A percentile compares a stretch with the other conserved stretches of the same genome.
These are phyloP conservation scores for Gynostemma pentaphyllum DNA, from an alignment of 306 rosid genomes.

Conservation along the genomic window DNA sequence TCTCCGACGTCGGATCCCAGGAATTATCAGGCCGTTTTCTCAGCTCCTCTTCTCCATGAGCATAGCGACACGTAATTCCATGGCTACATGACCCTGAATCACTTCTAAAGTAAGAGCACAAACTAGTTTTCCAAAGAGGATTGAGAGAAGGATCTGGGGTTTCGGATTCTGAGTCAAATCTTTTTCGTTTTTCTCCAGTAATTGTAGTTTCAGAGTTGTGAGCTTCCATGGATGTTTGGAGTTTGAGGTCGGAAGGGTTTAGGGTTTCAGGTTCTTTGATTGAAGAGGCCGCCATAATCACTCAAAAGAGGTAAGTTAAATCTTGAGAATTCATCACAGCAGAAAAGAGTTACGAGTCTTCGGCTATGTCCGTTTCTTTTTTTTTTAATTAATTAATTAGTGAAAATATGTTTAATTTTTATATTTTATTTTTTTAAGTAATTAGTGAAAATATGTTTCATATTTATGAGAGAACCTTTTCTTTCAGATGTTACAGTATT, in stretches of 20 bases:
- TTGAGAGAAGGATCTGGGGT: constrained; percentile 23
- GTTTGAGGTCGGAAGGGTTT: constrained; percentile 18
- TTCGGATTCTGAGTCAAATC: constrained; percentile 25
- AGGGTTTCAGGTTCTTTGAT: constrained; percentile 27
- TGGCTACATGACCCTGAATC: constrained; percentile 52
- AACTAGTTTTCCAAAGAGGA: constrained; percentile 81
- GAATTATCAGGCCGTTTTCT: constrained; percentile 74
- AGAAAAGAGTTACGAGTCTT: too few relatives aligned
- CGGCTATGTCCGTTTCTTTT: too few relatives aligned
- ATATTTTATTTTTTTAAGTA: too few relatives aligned
- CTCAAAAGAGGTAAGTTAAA: not conserved
- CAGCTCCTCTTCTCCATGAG: constrained; percentile 81
- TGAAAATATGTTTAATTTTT: too few relatives aligned
- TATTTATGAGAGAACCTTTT: too few relatives aligned
- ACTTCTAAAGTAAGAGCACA: constrained; percentile 80
- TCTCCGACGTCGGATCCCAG: constrained; percentile 93
- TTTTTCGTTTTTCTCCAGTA: constrained; percentile 49
- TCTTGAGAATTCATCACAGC: not conserved
- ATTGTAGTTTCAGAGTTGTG: constrained; percentile 34
- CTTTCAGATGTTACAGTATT: too few relatives aligned
- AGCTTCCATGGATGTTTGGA: constrained; percentile 15
- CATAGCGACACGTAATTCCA: constrained; percentile 59
- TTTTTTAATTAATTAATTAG: too few relatives aligned
- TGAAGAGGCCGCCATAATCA: constrained; percentile 59
- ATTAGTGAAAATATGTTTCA: too few relatives aligned